phyloP scores from a whole-genome alignment of 1,139 yeast genomes.

The Sugiyamaella castrensis region DNA sequence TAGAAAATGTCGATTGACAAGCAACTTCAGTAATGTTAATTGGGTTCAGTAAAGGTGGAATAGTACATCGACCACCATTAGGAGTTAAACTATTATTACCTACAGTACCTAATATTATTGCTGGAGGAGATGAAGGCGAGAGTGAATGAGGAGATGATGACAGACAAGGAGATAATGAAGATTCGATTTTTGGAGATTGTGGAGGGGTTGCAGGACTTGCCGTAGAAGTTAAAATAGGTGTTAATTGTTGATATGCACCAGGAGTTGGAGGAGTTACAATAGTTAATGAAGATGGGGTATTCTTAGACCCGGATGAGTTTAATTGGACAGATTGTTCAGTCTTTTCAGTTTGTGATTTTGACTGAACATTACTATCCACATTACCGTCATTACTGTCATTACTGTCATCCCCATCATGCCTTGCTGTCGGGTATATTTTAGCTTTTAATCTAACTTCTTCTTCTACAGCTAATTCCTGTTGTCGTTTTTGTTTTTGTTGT shows the following conservation, averaged over 20 bases:
- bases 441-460: neutral
- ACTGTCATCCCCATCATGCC: too few species aligned
- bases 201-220: constrained; percentile 12
- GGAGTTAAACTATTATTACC: neutral
- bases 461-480: too few species aligned
- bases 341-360: too few species aligned
- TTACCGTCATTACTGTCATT: too few species aligned
- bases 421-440: neutral
- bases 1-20: neutral
- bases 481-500: too few species aligned
- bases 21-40: constrained; percentile 4
- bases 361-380: too few species aligned
- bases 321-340: neutral
- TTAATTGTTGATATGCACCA: neutral
- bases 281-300: neutral
- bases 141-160: neutral
- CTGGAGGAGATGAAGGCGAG: neutral
- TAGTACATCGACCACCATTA: neutral
- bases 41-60: constrained; percentile 6
- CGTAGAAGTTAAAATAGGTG: neutral
- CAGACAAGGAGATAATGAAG: neutral
- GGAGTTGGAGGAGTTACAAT: constrained; percentile 6
- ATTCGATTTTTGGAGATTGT: constrained; percentile 4
- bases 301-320: neutral
- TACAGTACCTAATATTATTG: neutral